Base-by-base conservation (phyloP, 257 asterid genomes). In the Agastache rugosa region DNA sequence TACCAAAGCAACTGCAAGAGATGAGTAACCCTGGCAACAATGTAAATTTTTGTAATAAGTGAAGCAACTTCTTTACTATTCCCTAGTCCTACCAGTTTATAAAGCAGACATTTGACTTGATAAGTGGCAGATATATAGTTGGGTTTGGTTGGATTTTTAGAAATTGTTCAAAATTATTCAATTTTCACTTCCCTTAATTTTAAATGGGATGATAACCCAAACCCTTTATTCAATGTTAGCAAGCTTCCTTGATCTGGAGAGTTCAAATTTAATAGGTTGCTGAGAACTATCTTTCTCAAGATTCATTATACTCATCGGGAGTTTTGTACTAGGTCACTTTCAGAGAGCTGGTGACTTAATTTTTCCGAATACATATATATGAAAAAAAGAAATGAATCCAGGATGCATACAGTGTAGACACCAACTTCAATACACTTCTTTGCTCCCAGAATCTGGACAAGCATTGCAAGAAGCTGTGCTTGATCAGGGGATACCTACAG, bases 401-500 rank as follows among this genome's bases (percentile, higher is more conserved):
- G 39, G 44, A 29, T 55, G 67, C 96, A 50, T 84, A 89, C 96
- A 17, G 97, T 94, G 81, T 83, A 94, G 27, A 91, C 92, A 35
- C 99, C 99, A 75, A 94, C 88, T 92, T 94, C 99, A 29, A 94
- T 92, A 81, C 97, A 94, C 76, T 85, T 90, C 69, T 89, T 71
- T n/a, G 97, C 97, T 79, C 97, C 97, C 44, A 87, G 79, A 82
- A 87, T 85, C 84, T 90, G 92, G 27, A 89, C 91, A 20, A 94
- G 95, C 97, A 94, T 87, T 37, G 96, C 93, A 68, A 94, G 96
- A 71, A 94, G 91, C 79, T 94, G 99, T 8, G 96, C 97, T 82
- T 94, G 97, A 86, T 94, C 99, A 35, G 99, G 97, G 50, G 99
- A 94, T 37, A 90, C 95, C 97, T 91, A 68, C 41, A 35, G 27